Percentiles rank a stretch among this genome's conserved stretches.
Conservation (phyloP, 2,329 filamentous ascomycete species). For the Aspergillus sp. region DNA sequence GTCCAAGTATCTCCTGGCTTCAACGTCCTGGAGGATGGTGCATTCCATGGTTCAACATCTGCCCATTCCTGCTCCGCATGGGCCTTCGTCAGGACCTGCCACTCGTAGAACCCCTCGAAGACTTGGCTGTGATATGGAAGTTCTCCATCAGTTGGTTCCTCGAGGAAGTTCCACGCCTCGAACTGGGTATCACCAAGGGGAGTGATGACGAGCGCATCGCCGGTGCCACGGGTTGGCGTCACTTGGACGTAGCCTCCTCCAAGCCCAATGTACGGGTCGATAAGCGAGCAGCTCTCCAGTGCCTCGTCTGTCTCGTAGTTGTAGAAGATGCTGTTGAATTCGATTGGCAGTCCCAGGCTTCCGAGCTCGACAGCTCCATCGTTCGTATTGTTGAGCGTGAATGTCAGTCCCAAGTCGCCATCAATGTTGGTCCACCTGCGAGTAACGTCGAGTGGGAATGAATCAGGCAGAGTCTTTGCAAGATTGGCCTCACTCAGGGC, state of each 20-base stretch:
- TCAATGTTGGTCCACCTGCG: constrained; percentile 53
- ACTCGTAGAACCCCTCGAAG: constrained; percentile 63
- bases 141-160: constrained; percentile 43
- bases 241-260: constrained; percentile 59
- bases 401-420: constrained; percentile 52
- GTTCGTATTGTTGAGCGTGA: constrained; percentile 52
- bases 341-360: constrained; percentile 57
- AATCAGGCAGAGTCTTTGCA: constrained; percentile 30
- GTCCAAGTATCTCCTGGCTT: constrained; percentile 47
- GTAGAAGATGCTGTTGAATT: constrained; percentile 64
- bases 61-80: constrained; percentile 60
- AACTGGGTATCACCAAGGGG: constrained; percentile 51
- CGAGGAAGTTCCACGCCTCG: constrained; percentile 57
- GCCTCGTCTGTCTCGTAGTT: constrained; percentile 50
- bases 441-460: constrained; percentile 45
- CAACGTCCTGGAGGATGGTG: constrained; percentile 49
- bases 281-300: constrained; percentile 53
- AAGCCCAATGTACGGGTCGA: constrained; percentile 62
- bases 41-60: constrained; percentile 54
- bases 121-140: constrained; percentile 54
- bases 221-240: constrained; percentile 52
- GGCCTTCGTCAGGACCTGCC: constrained; percentile 56
- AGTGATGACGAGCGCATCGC: constrained; percentile 56
- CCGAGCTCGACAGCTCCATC: constrained; percentile 51
- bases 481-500: constrained; percentile 18